Base-by-base conservation (phyloP, 768 basidiomycete genomes). In the Podaxis mareebaensis region DNA sequence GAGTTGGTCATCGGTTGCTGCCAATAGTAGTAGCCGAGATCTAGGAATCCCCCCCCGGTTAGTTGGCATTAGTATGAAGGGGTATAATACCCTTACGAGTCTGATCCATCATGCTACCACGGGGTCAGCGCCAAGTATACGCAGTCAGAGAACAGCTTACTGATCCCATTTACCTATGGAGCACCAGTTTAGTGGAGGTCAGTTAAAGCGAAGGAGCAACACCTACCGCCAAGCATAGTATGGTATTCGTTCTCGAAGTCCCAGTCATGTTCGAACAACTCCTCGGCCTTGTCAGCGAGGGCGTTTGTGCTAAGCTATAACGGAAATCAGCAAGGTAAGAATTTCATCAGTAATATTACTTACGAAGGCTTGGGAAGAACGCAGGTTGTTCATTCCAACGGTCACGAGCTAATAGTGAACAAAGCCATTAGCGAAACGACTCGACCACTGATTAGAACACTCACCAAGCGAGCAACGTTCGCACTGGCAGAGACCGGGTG, bases 1-100 rank as follows among this genome's bases (percentile, higher is more conserved):
- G 83, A 83, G 71, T 90, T 84, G 13, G 81, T 78, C 82, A 84
- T 85, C 2, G 88, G 87, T 67, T 87, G 86, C 64, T 91, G 88
- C 85, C 88, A 89, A 72, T 90, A 88, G 65, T 79, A 83, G 63
- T 86, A 89, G 62, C 82, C 82, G 61, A 85, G 68, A 73, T 85
- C 79, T 81, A 63, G 15, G 28, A 30, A 30, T n/a, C n/a, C 53
- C 42, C 38, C 51, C 26, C 5, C 20, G 17, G 30, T 49, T 51
- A 56, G 39, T 28, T 44, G 4, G 33, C 7, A 7, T 24, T 12
- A 24, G 11, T 22, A 10, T 24, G 1, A 48, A n/a, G 4, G 26
- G 46, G 8, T 11, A 28, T 30, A 22, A 38, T 53, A 28, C 4
- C 1, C 76, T 63, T 63, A 81, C 80, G 86, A 17, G 87, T 86